Evolutionary conservation across 768 basidiomycete genomes (phyloP), one percentile per base, ranked within the genome.

Genomic region (Suillus spraguei): DNA sequence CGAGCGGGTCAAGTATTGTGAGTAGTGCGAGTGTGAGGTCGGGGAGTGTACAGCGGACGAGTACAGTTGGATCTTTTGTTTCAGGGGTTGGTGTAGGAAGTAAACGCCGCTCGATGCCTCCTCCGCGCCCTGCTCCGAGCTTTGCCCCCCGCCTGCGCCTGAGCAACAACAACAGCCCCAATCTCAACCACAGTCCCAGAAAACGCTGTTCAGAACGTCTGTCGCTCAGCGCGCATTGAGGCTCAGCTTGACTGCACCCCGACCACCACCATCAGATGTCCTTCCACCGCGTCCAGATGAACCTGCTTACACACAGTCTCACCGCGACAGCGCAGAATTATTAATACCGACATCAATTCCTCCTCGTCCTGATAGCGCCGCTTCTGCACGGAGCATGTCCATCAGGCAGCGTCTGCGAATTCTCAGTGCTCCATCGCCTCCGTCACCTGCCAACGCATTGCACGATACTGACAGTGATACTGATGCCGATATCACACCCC

Each of bases 201-300:
- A 58, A 58, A 58, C 56, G 11, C 17, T 39, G 24, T 84, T 87
- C 74, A 85, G 89, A 60, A 85, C 83, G 60, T 85, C 87, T 38
- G 75, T 88, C 22, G 77, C 83, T 16, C 79, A 85, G 64, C 86
- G 89, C 62, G 79, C 83, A 8, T 75, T 88, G 60, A 80, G 86
- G 63, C 72, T 87, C 22, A 89, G 88, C 11, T 73, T 87, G 69
- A 81, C 81, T 47, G 82, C 88, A 24, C 90, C 89, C 0, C 86
- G 85, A 61, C 84, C 85, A 39, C 85, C 90, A 7, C 89, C 91
- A 9, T 81, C 84, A 1, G 76, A 79, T 20, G 78, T 75, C 28
- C 79, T 91, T 1, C 88, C 91, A 5, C 88, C 87, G 8, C 84
- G 88, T 39, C 91, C 90, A 6, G 89, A 90, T 63, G 88, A 91